Evolutionary conservation across 1,284 basidiomycete species (phyloP).

Genomic region (Puccinia coronata): DNA sequence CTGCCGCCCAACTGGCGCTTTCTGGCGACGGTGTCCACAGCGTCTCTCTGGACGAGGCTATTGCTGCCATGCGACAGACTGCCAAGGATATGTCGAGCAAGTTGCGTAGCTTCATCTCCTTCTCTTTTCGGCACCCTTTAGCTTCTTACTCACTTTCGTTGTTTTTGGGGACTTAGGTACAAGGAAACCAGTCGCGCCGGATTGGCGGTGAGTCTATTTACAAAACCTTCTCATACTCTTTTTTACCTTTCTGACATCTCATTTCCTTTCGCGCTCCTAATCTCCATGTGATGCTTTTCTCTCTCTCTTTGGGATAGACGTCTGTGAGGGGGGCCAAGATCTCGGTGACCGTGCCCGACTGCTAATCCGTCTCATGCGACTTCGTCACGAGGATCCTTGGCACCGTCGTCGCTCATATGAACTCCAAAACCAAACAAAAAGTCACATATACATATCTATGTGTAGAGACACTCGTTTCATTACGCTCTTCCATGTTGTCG

Average conservation of each 20-base stretch:
- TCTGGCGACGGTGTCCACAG: conserved; percentile 82
- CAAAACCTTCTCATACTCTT: neutral
- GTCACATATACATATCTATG: too few relatives aligned
- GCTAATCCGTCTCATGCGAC: too few relatives aligned
- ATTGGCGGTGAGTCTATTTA: conserved; percentile 67
- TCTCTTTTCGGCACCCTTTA: conserved; percentile 50
- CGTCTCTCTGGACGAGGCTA: conserved; percentile 89
- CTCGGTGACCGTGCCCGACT: conserved; percentile 41
- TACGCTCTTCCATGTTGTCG: too few relatives aligned
- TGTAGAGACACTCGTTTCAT: too few relatives aligned
- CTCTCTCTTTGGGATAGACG: conserved; percentile 26
- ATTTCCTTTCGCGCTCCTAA: too few relatives aligned
- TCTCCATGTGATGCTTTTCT: too few relatives aligned
- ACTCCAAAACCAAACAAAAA: too few relatives aligned
- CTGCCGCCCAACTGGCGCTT: conserved; percentile 80
- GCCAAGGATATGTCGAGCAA: conserved; percentile 64
- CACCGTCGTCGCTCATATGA: too few relatives aligned
- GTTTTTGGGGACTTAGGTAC: conserved; percentile 61
- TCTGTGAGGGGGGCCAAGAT: conserved; percentile 40
- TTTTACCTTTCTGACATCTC: too few relatives aligned
- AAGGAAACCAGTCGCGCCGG: conserved; percentile 77
- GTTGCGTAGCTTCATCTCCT: conserved; percentile 5
- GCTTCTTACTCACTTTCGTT: neutral
- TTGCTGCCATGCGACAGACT: conserved; percentile 90
- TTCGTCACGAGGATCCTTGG: too few relatives aligned